Percentiles rank a stretch among this genome's conserved stretches.
These are phyloP conservation scores for Starmera dryadoides DNA, from an alignment of 805 yeast species.

Conservation along the genomic window DNA sequence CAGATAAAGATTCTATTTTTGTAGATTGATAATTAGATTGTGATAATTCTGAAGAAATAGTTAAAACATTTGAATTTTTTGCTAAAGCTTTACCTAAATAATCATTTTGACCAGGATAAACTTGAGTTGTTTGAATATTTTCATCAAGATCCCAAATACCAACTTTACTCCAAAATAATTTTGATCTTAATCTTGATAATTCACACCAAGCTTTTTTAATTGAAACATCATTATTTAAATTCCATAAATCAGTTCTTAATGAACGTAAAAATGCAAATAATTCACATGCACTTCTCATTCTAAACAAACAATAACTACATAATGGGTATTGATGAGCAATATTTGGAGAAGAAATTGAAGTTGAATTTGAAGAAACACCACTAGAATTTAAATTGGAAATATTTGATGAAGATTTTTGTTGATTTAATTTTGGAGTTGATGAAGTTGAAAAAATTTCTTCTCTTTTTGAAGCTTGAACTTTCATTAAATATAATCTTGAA, in stretches of 20 bases:
- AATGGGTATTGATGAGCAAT: constrained; percentile 50
- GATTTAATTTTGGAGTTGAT: constrained; percentile 1
- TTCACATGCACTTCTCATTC: constrained; percentile 78
- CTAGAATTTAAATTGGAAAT: background rate
- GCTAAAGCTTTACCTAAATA: background rate
- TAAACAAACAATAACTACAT: constrained; percentile 75
- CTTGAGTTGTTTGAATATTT: constrained; percentile 26
- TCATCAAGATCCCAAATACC: constrained; percentile 65
- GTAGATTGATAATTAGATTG: background rate
- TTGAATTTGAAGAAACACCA: constrained; percentile 1
- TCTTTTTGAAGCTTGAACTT: constrained; percentile 31
- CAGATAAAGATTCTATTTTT: background rate
- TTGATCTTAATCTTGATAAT: constrained; percentile 54
- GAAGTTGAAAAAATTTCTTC: constrained; percentile 19
- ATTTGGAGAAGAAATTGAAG: constrained; percentile 11
- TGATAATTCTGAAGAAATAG: background rate
- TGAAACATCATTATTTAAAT: constrained; percentile 37
- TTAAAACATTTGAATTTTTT: background rate
- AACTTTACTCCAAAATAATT: constrained; percentile 75
- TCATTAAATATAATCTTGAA: constrained; percentile 68
- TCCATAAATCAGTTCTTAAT: constrained; percentile 50
- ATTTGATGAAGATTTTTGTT: background rate
- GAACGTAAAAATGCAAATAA: constrained; percentile 70
- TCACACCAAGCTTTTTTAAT: constrained; percentile 57
- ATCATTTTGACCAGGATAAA: constrained; percentile 17